Evolutionary conservation across 2,329 filamentous ascomycete species (phyloP), one percentile per base, ranked within the genome.

Genomic region (Aspergillus pseudonomiae): DNA sequence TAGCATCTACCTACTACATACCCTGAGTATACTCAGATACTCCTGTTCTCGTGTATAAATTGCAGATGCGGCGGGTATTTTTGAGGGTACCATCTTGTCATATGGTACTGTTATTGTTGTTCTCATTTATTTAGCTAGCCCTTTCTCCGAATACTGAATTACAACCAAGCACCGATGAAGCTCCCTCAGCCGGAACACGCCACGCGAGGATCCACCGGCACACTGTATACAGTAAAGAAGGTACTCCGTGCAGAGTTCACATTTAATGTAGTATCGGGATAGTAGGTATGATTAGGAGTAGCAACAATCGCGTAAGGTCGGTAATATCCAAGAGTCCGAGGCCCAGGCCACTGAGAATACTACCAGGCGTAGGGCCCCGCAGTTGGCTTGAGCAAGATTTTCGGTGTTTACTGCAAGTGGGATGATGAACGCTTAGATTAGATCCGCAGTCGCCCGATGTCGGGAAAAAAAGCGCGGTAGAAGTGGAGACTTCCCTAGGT

Each of bases 401-500:
- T 56, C 41, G 53, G 53, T 24, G 34, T 26, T 57, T 46, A 61
- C 50, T 60, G 59, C 59, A 61, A 65, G 58, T 64, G 64, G 59
- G 59, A 63, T 63, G 60, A 62, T 64, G 54, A 56, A 64, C 60
- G 56, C 60, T 64, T 59, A 64, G 67, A 69, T 66, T 67, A 69
- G 66, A 71, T 70, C 69, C 64, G 63, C 64, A 61, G 54, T 66
- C 36, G 63, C 65, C 69, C 68, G 68, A 71, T 70, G 66, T 70
- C 68, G 67, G 68, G 52, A 68, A 46, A 46, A 36, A 41, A 41
- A n/a, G 52, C 32, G 14, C 36, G 21, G 52, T 7, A 2, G 26
- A 36, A 39, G 32, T 55, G 32, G 30, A 28, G 32, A 55, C 34
- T 16, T 32, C 28, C 7, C 24, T 9, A 39, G 24, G 16, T 11